Evolutionary conservation across 139 green algal genomes (phyloP).

Genomic region (Tetradesmus obliquus): DNA sequence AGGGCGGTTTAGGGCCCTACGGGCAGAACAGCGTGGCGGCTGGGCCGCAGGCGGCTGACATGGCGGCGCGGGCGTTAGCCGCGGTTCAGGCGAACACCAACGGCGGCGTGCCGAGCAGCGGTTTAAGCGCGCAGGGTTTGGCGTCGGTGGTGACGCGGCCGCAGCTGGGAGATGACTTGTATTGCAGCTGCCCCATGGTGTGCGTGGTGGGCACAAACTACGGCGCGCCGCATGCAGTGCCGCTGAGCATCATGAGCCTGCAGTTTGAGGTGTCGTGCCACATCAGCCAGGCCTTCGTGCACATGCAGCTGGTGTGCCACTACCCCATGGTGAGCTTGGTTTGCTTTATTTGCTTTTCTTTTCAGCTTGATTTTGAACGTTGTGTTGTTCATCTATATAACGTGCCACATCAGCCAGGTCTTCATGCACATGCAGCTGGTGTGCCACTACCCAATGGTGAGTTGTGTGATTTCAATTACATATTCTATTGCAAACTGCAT

Average conservation of each 20-base stretch:
- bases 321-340: constrained; percentile 36
- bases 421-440: constrained; percentile 53
- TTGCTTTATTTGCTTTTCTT: neutral
- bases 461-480: neutral
- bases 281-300: constrained; percentile 52
- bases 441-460: constrained; percentile 47
- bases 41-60: constrained; percentile 7
- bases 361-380: neutral
- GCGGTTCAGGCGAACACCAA: neutral
- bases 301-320: constrained; percentile 48
- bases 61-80: constrained; percentile 13
- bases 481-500: neutral
- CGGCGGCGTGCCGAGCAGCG: neutral
- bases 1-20: constrained; percentile 1
- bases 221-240: constrained; percentile 21
- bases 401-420: constrained; percentile 48
- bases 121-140: neutral
- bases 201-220: constrained; percentile 24
- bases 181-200: constrained; percentile 44
- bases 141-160: constrained; percentile 4
- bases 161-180: constrained; percentile 28
- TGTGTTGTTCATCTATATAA: too few species aligned
- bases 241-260: constrained; percentile 34
- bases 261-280: constrained; percentile 47
- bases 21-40: neutral